Conservation (phyloP, 1,284 basidiomycete species). For the Marasmius fiardii region DNA sequence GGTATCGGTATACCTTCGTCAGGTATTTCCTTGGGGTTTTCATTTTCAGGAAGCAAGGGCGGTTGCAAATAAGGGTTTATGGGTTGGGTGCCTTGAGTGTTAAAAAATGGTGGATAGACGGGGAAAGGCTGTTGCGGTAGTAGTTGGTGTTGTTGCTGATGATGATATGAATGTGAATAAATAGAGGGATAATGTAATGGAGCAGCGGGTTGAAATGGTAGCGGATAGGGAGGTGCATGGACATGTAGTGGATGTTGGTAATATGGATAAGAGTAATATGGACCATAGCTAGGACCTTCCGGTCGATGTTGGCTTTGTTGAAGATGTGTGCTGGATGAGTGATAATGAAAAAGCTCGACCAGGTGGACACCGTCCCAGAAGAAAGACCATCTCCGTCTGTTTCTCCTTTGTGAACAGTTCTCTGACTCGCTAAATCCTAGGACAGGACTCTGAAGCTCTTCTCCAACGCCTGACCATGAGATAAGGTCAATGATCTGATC, state of each 20-base stretch:
- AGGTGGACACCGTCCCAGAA: neutral
- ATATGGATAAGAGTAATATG: neutral
- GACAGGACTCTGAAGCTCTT: neutral
- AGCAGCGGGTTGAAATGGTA: neutral
- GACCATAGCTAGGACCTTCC: neutral
- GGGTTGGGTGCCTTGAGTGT: neutral
- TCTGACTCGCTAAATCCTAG: neutral
- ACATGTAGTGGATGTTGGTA: neutral
- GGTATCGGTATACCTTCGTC: neutral
- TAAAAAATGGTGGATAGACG: neutral
- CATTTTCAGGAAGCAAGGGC: neutral
- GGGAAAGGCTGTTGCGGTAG: neutral
- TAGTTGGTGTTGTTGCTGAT: neutral
- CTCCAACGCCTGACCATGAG: neutral
- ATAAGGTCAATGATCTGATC: neutral
- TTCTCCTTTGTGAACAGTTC: neutral
- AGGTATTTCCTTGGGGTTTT: neutral
- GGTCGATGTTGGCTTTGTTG: neutral
- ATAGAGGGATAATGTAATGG: neutral
- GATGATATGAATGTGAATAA: neutral
- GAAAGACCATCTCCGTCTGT: neutral
- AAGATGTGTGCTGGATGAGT: neutral
- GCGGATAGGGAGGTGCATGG: neutral
- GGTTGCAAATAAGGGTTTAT: neutral
- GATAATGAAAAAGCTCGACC: neutral